Percentiles rank a stretch among this genome's conserved stretches.
phyloP scores from a whole-genome alignment of 2,329 filamentous ascomycete genomes.

The Aureobasidium sp. region DNA sequence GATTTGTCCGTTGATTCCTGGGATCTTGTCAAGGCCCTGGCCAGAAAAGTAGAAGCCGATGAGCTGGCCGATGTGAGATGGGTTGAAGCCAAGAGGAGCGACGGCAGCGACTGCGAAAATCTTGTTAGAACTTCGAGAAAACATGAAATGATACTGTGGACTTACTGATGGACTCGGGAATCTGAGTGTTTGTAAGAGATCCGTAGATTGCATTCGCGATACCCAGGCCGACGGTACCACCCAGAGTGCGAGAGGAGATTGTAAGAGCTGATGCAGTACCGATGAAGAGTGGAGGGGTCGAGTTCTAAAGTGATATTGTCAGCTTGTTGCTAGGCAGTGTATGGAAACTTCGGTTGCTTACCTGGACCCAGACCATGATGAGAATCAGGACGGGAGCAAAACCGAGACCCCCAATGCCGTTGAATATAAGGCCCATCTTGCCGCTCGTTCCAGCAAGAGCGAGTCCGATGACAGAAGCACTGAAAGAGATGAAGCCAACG shows the following conservation, averaged over 20 bases:
- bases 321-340: neutral
- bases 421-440: conserved; percentile 3
- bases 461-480: conserved; percentile 8
- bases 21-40: conserved; percentile 7
- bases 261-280: conserved; percentile 12
- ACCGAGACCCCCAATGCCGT: conserved; percentile 5
- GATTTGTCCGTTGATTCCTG: neutral
- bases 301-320: neutral
- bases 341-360: too few relatives aligned
- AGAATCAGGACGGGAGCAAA: conserved; percentile 6
- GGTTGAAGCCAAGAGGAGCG: conserved; percentile 3
- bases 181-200: conserved; percentile 7
- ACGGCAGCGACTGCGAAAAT: neutral
- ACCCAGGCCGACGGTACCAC: conserved; percentile 8
- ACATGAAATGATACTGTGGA: too few relatives aligned
- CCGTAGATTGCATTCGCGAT: conserved; percentile 11
- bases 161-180: conserved; percentile 4
- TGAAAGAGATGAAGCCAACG: conserved; percentile 1
- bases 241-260: conserved; percentile 6
- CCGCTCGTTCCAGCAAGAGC: neutral
- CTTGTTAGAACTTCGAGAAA: too few relatives aligned
- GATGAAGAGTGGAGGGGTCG: conserved; percentile 7
- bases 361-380: conserved; percentile 13
- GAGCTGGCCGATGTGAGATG: neutral
- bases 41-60: conserved; percentile 11